Percentiles rank a stretch among this genome's conserved stretches.
These are phyloP conservation scores for Cercis canadensis DNA, from an alignment of 306 rosid species.

Conservation along the genomic window DNA sequence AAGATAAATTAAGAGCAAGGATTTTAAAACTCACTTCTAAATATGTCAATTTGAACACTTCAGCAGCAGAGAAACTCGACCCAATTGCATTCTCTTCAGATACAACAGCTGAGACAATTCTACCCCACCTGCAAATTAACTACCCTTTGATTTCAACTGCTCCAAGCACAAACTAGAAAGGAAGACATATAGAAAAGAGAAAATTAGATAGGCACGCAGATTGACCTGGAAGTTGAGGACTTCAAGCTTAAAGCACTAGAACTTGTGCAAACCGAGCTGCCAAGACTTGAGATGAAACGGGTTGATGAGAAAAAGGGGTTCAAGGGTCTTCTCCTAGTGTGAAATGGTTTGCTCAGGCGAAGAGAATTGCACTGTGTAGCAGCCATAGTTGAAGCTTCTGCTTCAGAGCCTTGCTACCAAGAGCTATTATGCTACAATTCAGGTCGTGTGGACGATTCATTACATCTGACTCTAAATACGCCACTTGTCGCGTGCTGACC, in stretches of 20 bases:
- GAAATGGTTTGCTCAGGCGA: conserved; percentile 39
- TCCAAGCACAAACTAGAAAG: not conserved
- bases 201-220: conserved; percentile 31
- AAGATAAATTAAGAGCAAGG: conserved; percentile 24
- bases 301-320: conserved; percentile 36
- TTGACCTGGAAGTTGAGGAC: conserved; percentile 54
- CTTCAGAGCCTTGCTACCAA: not conserved
- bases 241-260: conserved; percentile 34
- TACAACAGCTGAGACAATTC: conserved; percentile 62
- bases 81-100: conserved; percentile 65
- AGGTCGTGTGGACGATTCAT: not conserved
- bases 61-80: conserved; percentile 56
- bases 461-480: conserved; percentile 31
- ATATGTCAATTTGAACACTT: conserved; percentile 75
- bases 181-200: not conserved
- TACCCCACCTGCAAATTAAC: conserved; percentile 46
- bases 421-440: not conserved
- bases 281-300: conserved; percentile 31
- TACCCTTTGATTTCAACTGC: not conserved
- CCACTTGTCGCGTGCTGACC: conserved; percentile 49
- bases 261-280: conserved; percentile 29
- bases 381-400: conserved; percentile 54
- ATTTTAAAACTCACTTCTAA: conserved; percentile 71
- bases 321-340: conserved; percentile 25
- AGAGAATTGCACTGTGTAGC: conserved; percentile 54